Conservation (phyloP, 352 stramenopile species). For the Phytophthora europaea region DNA sequence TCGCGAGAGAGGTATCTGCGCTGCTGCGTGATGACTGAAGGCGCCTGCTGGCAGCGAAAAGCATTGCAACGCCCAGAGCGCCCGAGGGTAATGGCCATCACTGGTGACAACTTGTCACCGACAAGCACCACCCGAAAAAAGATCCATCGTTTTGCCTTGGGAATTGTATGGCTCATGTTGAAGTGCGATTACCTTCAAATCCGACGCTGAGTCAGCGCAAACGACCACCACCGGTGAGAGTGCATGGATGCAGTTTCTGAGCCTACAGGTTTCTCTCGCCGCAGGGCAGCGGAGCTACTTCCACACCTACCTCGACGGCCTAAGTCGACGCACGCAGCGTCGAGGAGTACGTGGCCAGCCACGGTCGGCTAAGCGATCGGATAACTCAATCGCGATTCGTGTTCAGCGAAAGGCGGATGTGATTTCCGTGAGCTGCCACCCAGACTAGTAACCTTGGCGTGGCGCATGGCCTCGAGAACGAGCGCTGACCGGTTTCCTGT, state of each 20-base stretch:
- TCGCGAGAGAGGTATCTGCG: background rate
- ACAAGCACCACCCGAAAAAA: too few relatives aligned
- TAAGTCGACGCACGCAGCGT: too few relatives aligned
- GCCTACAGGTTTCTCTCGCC: background rate
- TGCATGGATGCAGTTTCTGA: constrained; percentile 11
- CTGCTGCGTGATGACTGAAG: constrained; percentile 1
- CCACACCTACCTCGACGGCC: too few relatives aligned
- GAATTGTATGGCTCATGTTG: constrained; percentile 19
- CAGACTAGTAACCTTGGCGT: background rate
- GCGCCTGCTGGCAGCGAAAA: background rate
- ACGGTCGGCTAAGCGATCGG: background rate
- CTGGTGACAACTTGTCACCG: too few relatives aligned
- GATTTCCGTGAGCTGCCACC: background rate
- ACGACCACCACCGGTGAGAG: background rate
- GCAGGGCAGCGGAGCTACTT: background rate
- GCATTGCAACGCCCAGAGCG: too few relatives aligned
- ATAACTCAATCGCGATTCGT: constrained; percentile 2
- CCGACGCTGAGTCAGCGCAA: background rate
- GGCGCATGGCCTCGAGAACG: background rate
- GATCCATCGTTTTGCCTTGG: background rate
- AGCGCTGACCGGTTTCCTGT: background rate
- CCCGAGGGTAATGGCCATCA: too few relatives aligned
- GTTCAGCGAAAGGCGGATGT: background rate
- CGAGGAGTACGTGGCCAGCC: too few relatives aligned
- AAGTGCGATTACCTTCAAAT: constrained; percentile 21